These are phyloP conservation scores for Apiospora kogelbergensis DNA, from an alignment of 2,329 filamentous ascomycete genomes.

Conservation along the genomic window DNA sequence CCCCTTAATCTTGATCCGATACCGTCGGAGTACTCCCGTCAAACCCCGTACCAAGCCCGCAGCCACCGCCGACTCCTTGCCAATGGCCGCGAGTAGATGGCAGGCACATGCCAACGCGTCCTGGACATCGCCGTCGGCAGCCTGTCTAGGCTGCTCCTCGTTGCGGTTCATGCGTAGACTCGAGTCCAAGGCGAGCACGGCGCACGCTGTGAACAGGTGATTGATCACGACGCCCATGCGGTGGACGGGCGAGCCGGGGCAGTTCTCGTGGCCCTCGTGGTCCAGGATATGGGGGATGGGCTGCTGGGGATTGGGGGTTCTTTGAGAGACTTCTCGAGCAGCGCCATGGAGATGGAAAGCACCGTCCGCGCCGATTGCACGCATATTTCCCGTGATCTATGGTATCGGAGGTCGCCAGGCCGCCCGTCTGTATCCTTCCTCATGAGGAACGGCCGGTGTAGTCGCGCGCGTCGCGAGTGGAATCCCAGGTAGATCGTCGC, in stretches of 20 bases:
- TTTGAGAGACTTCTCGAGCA: slow-evolving; percentile 18
- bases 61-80: slow-evolving; percentile 21
- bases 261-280: neutral
- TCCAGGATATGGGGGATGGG: neutral
- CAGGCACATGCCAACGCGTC: slow-evolving; percentile 19
- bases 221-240: slow-evolving; percentile 24
- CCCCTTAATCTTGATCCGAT: slow-evolving; percentile 16
- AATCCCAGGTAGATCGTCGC: slow-evolving; percentile 22
- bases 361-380: slow-evolving; percentile 25
- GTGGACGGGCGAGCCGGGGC: slow-evolving; percentile 12
- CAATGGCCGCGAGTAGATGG: slow-evolving; percentile 19
- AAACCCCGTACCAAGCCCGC: slow-evolving; percentile 21
- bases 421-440: slow-evolving; percentile 12
- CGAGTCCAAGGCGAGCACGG: slow-evolving; percentile 20
- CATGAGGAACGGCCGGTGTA: slow-evolving; percentile 28
- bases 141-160: neutral
- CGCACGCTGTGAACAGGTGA: slow-evolving; percentile 23
- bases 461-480: slow-evolving; percentile 24
- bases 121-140: slow-evolving; percentile 14
- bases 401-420: slow-evolving; percentile 15
- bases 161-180: neutral
- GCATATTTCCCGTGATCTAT: slow-evolving; percentile 21
- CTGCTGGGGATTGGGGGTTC: neutral
- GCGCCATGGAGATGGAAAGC: slow-evolving; percentile 18
- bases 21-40: slow-evolving; percentile 19